Percentiles rank a stretch among this genome's conserved stretches.
phyloP scores from a whole-genome alignment of 2,329 filamentous ascomycete genomes.

The Fusarium sterilihyphosum region DNA sequence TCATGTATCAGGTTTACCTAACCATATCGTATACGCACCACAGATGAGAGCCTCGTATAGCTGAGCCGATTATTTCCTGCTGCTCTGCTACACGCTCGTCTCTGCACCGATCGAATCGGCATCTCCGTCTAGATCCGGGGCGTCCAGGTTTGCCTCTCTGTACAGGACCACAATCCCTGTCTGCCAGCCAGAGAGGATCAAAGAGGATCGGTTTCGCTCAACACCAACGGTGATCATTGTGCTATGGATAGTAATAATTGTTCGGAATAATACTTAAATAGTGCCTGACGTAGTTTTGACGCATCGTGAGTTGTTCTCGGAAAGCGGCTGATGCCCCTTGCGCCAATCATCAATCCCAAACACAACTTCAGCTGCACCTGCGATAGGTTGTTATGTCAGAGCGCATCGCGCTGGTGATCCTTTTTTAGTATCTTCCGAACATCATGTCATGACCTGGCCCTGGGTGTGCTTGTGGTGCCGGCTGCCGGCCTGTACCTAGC shows the following conservation, averaged over 20 bases:
- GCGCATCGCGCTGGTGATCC: conserved; percentile 26
- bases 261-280: neutral
- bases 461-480: neutral
- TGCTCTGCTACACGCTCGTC: neutral
- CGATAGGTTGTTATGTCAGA: neutral
- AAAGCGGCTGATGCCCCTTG: conserved; percentile 21
- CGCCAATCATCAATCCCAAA: conserved; percentile 21
- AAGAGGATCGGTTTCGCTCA: neutral
- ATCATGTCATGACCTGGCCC: neutral
- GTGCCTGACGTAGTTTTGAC: conserved; percentile 33
- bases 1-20: neutral
- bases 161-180: neutral
- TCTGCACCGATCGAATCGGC: conserved; percentile 23
- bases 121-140: conserved; percentile 19
- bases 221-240: neutral
- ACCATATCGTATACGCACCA: neutral
- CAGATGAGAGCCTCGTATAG: conserved; percentile 31
- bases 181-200: neutral
- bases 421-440: conserved; percentile 28
- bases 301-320: conserved; percentile 32
- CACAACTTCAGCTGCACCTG: neutral
- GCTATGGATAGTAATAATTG: neutral
- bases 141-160: neutral
- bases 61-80: conserved; percentile 6
- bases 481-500: conserved; percentile 3